phyloP scores from a whole-genome alignment of 2,329 filamentous ascomycete genomes.

The Neurospora sp. region DNA sequence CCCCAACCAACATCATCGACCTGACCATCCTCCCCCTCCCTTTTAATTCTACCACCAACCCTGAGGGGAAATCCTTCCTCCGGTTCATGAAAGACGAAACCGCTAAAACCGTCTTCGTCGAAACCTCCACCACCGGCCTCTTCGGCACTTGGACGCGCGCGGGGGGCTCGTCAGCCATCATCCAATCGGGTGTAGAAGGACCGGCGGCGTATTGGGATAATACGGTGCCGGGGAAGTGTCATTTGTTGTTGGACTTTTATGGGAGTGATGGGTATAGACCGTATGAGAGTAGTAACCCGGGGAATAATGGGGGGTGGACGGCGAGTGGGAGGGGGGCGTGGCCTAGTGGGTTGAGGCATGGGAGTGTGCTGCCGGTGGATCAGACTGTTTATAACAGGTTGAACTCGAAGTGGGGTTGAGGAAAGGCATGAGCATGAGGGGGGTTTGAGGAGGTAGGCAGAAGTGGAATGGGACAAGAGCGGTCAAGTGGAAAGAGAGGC shows the following conservation, averaged over 20 bases:
- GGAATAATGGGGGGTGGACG: slow-evolving; percentile 34
- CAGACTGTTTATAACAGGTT: slow-evolving; percentile 32
- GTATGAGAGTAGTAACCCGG: slow-evolving; percentile 34
- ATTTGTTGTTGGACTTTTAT: slow-evolving; percentile 41
- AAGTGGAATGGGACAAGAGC: too few relatives aligned
- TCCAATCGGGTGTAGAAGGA: slow-evolving; percentile 33
- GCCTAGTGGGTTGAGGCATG: slow-evolving; percentile 40
- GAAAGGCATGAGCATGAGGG: too few relatives aligned
- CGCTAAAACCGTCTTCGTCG: slow-evolving; percentile 40
- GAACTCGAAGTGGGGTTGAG: slow-evolving; percentile 25
- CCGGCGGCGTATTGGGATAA: slow-evolving; percentile 37
- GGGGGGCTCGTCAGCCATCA: slow-evolving; percentile 31
- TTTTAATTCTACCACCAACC: slow-evolving; percentile 15
- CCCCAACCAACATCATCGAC: slow-evolving; percentile 40
- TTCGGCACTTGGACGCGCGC: slow-evolving; percentile 43
- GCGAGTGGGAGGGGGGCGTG: slow-evolving; percentile 32
- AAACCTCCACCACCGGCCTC: slow-evolving; percentile 36
- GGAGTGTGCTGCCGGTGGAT: slow-evolving; percentile 39
- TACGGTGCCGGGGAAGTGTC: slow-evolving; percentile 26
- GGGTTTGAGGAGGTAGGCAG: too few relatives aligned
- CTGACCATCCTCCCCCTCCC: slow-evolving; percentile 42
- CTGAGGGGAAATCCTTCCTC: slow-evolving; percentile 27
- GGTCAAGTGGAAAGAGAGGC: too few relatives aligned
- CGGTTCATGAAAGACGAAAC: slow-evolving; percentile 48
- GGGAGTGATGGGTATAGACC: slow-evolving; percentile 38